These are phyloP conservation scores for Ustilago lituana DNA, from an alignment of 1,284 basidiomycete species.

Conservation along the genomic window DNA sequence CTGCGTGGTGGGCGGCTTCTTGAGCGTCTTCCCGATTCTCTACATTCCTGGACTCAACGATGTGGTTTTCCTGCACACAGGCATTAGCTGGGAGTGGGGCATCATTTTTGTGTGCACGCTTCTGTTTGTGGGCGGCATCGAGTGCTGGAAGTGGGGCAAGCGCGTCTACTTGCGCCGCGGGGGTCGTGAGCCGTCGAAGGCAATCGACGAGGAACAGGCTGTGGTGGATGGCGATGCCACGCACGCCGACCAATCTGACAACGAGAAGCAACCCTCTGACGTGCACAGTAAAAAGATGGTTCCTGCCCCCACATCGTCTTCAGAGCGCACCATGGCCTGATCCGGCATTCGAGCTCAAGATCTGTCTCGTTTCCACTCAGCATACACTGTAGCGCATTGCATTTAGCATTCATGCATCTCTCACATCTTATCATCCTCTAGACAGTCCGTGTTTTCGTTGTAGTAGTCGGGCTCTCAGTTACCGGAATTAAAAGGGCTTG, in stretches of 20 bases:
- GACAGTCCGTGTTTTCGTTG: conserved; percentile 4
- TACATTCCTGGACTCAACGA: conserved; percentile 70
- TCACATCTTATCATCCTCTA: not conserved
- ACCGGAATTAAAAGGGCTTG: not conserved
- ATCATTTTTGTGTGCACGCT: conserved; percentile 61
- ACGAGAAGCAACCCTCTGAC: conserved; percentile 8
- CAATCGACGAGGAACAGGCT: conserved; percentile 42
- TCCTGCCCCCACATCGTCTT: conserved; percentile 19
- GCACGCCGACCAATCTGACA: not conserved
- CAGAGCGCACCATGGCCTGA: conserved; percentile 27
- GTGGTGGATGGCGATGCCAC: conserved; percentile 1
- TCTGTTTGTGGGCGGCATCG: conserved; percentile 60
- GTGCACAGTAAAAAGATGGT: conserved; percentile 35
- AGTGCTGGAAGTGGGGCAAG: conserved; percentile 63
- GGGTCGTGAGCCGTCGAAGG: conserved; percentile 12
- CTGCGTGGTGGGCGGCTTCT: conserved; percentile 68
- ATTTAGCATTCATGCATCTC: conserved; percentile 3
- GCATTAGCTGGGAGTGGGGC: conserved; percentile 66
- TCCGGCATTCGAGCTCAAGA: too few species aligned
- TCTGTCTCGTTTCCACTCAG: too few species aligned
- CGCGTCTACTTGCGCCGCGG: conserved; percentile 46
- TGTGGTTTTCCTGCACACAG: conserved; percentile 65
- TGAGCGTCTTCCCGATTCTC: conserved; percentile 71
- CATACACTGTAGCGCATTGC: too few species aligned
- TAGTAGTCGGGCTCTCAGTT: conserved; percentile 11